Conservation (phyloP, 106 monocot species). For the Allium sativum region DNA sequence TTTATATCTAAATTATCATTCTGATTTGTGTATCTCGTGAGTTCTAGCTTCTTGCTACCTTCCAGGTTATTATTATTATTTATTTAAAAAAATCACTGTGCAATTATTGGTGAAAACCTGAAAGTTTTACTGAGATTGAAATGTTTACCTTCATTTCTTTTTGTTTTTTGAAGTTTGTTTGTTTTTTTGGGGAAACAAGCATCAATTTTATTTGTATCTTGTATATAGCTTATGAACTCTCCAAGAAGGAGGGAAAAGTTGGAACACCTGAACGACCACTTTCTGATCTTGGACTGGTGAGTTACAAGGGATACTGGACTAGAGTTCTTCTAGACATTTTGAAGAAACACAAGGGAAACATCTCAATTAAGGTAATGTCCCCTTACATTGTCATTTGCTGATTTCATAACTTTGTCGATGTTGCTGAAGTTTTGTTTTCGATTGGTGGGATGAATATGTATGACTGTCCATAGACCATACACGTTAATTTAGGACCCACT, state of each 20-base stretch:
- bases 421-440: neutral
- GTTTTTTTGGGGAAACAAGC: neutral
- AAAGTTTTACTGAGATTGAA: no score
- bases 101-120: no score
- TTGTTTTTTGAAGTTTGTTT: neutral
- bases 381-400: neutral
- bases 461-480: neutral
- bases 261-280: conserved; percentile 94
- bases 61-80: no score
- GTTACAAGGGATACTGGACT: conserved; percentile 95
- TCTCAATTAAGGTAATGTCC: conserved; percentile 87
- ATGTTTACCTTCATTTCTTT: neutral
- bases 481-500: neutral
- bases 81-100: no score
- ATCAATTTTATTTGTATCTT: neutral
- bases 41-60: no score
- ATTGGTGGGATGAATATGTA: neutral
- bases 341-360: conserved; percentile 94
- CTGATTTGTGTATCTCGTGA: no score
- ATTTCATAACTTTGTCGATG: neutral
- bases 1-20: no score
- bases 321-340: conserved; percentile 88
- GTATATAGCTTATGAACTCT: conserved; percentile 84
- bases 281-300: conserved; percentile 85
- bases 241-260: conserved; percentile 97